Base-by-base conservation (phyloP, 371 early-diverging fungal genomes). In the Catenaria anguillulae region DNA sequence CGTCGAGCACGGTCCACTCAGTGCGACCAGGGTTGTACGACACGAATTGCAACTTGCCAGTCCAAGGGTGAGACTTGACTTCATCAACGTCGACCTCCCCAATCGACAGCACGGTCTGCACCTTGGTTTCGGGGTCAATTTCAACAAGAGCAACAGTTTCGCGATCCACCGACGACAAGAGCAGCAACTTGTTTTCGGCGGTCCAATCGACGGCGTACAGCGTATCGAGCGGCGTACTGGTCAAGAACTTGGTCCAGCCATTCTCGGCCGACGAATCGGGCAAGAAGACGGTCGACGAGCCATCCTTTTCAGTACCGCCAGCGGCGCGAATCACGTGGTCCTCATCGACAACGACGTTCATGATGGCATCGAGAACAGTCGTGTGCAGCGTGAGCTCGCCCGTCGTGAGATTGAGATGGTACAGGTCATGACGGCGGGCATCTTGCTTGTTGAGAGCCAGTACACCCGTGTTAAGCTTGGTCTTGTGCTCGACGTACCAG, bases 391-490 rank as follows among this genome's bases (percentile, higher is more conserved):
- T 56, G 8, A 60, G 2, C 60, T 60, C 64, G 50, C 60, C 64
- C 33, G 64, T 52, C 17, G 50, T 31, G 33, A 60, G 36, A 31
- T 64, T 33, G 26, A 60, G 43, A 13, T 34, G 19, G 60, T 64
- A 45, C 8, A 65, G 54, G 37, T 65, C 65, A 37, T 62, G 63
- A 29, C 42, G 63, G 15, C 59, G 17, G 23, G 56, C 50, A 26
- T 65, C 65, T 12, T 63, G 59, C 46, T 56, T 63, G 26, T 65
- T 65, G 59, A 65, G 52, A 46, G 60, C 60, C 21, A 65, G 34
- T 33, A 65, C 19, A 23, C 54, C 63, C 58, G 56, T 36, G 17
- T 60, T 43, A 31, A 58, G 65, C 48, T 31, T 58, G 58, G 58
- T 6, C 33, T n/a, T 21, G 2, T 64, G 62, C 52, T 50, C 52